Evolutionary conservation across 257 asterid genomes (phyloP), one percentile per base, ranked within the genome.

Genomic region (Solanum medicagineum): DNA sequence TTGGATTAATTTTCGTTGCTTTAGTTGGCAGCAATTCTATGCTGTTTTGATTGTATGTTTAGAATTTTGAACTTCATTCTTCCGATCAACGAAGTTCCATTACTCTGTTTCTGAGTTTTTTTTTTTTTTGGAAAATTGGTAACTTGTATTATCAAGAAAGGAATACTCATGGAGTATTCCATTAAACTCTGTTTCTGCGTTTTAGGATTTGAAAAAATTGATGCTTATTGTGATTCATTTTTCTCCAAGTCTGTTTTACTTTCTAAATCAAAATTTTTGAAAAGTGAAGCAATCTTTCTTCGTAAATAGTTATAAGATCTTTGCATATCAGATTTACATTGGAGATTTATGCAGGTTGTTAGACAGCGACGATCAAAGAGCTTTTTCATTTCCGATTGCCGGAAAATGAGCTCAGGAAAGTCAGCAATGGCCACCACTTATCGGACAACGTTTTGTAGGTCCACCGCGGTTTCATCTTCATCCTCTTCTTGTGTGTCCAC

Each of bases 291-390:
- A 15, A 5, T 66, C 47, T 32, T 15, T 32, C 47, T 0, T 20
- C 80, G 0, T 0, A 77, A 26, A 24, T 15, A 4, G 45, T 24
- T 15, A 49, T 57, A 32, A 66, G 24, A 44, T 11, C 24, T 54
- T 51, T 20, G 8, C 10, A 36, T 84, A 15, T 57, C 56, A n/a
- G 56, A 69, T 84, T 70, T 0, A 66, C 13, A 62, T 80, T 77
- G 36, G 65, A 81, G 10, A 53, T 5, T 54, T 79, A 53, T 0
- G 49, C 51, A 97, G 99, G 92, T 93, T 56, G 97, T 88, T 86
- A 89, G 93, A 74, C 94, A 95, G 90, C 89, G 90, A 86, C 95
- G 98, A 51, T 90, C 99, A 3, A 93, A 87, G 92, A 89, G 88
- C 80, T 83, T 92, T 77, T 92, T 90, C 66, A 84, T 93, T 85